Percentiles rank a stretch among this genome's conserved stretches.
phyloP scores from a whole-genome alignment of 805 yeast genomes.

The Metschnikowia aberdeeniae region DNA sequence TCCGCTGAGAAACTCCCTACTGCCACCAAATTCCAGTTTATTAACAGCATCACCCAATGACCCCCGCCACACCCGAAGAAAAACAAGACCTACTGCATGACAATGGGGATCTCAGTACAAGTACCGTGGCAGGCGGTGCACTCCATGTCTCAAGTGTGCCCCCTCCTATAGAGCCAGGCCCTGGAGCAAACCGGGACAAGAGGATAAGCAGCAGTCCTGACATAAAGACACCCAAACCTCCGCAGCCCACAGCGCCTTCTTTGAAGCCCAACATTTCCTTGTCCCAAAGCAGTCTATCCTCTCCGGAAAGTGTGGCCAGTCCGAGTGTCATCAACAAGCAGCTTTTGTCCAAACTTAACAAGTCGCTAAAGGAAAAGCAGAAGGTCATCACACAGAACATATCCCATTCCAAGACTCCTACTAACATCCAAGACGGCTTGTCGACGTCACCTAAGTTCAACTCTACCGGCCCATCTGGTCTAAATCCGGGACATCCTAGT shows the following conservation, averaged over 20 bases:
- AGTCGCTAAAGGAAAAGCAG: slow-evolving; percentile 41
- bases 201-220: slow-evolving; percentile 2
- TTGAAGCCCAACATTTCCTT: neutral
- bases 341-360: slow-evolving; percentile 39
- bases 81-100: slow-evolving; percentile 1
- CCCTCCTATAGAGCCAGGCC: neutral
- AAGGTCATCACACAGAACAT: slow-evolving; percentile 29
- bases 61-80: neutral
- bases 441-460: slow-evolving; percentile 31
- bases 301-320: slow-evolving; percentile 7
- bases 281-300: neutral
- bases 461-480: neutral
- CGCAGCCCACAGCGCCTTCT: neutral
- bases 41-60: slow-evolving; percentile 1
- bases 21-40: neutral
- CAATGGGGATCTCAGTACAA: neutral
- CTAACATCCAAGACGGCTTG: slow-evolving; percentile 33
- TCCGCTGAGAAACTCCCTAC: neutral
- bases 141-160: neutral
- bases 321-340: slow-evolving; percentile 23
- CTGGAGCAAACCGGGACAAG: neutral
- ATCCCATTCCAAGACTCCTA: slow-evolving; percentile 26
- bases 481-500: neutral
- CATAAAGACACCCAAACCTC: neutral
- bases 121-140: neutral